Base-by-base conservation (phyloP, 1,284 basidiomycete species). In the Moesziomyces parantarcticus region DNA sequence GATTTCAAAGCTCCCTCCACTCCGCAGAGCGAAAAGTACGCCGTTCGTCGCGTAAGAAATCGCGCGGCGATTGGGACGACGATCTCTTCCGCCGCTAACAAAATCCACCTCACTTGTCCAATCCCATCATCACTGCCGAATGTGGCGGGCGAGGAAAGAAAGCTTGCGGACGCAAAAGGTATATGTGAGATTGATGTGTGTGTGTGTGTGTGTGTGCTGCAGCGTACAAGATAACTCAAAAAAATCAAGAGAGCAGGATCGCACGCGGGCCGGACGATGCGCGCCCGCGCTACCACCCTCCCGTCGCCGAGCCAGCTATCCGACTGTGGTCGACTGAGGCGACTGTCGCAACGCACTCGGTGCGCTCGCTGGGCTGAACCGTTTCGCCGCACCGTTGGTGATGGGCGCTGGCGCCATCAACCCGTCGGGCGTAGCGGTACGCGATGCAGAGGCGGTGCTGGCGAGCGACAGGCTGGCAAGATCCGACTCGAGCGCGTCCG, bases 1-100 rank as follows among this genome's bases (percentile, higher is more conserved):
- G 21, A 4, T 71, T 65, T 41, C 26, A 50, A 29, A 71, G 68
- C 52, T 51, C 39, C 26, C 20, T 70, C 3, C 45, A 60, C 16
- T 18, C 61, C 5, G 3, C 16, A 43, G 13, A 20, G 11, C 10
- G n/a, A 22, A 59, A 56, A n/a, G 25, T 56, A 1, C 43, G 49
- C 11, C 26, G 69, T 16, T 59, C 52, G 5, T 59, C 55, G 2
- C 42, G 69, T 9, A 72, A 72, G 41, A 72, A 67, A 23, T 56
- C 52, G 1, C 22, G 68, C 1, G 69, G 69, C 26, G 63, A 67
- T 22, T 72, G 56, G 55, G 50, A 72, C 45, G 6, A 18, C 4
- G 63, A 72, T 16, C n/a, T 72, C 7, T 72, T 72, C 41, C 59
- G 63, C 13, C n/a, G 41, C 14, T 61, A 44, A 29, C 9, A 18